Base-by-base conservation (phyloP, 202 grass and related monocot species). In the Zoysia matrella region DNA sequence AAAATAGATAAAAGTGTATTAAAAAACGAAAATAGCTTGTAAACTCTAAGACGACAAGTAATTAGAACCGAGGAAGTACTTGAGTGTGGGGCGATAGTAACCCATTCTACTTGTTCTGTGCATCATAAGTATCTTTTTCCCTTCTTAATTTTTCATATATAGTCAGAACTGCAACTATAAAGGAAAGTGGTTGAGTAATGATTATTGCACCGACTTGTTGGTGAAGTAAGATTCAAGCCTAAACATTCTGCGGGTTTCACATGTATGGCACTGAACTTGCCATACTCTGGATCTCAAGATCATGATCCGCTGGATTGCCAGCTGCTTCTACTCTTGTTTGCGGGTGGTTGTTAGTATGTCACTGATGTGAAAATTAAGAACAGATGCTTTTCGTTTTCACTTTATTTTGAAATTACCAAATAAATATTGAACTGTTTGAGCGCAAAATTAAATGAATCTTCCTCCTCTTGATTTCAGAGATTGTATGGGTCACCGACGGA, bases 391-490 rank as follows among this genome's bases (percentile, higher is more conserved):
- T 52, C 52, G 46, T 39, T 44, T n/a, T n/a, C 4, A 2, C 15
- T 6, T 22, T 22, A 22, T 55, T 56, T n/a, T n/a, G 13, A n/a
- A 14, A n/a, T 8, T 22, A 8, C 5, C n/a, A 8, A 22, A 22
- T 15, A 60, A 60, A 60, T 8, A 18, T 8, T 18, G 14, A 57
- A 5, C 56, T 22, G 15, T 60, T 60, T 22, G n/a, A 22, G 15
- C n/a, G 3, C n/a, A 8, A 18, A 22, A 8, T 60, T 60, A 36
- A 61, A 61, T 61, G 58, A 61, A 61, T 3, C 58, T 10, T 30
- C 6, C 57, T 61, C 1, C 10, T 45, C 83, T 85, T 55, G 78
- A 46, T 62, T 85, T 85, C 60, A 73, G 87, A 48, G 73, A 53
- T 68, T 58, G 46, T 69, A 73, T 82, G 72, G 60, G 75, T 57